A percentile compares a stretch with the other conserved stretches of the same genome.
Conservation (phyloP, 805 yeast species). For the Torulaspora quercuum region DNA sequence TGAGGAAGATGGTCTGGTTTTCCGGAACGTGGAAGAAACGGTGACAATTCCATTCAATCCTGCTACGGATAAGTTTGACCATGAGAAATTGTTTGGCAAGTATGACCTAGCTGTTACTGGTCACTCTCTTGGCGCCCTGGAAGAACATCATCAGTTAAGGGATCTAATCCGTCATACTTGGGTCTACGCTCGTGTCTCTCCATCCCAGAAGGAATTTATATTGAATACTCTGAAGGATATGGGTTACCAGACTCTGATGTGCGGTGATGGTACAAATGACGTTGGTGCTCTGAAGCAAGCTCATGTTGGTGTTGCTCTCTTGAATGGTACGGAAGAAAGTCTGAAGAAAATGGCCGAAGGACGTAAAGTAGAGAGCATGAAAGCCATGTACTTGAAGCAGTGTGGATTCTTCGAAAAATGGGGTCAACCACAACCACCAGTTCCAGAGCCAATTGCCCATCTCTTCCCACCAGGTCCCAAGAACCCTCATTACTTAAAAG, state of each 20-base stretch:
- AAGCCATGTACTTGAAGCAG: conserved; percentile 78
- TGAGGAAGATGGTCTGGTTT: conserved; percentile 53
- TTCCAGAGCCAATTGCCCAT: conserved; percentile 86
- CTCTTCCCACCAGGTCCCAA: conserved; percentile 92
- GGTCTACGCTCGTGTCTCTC: conserved; percentile 98
- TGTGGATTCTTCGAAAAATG: conserved; percentile 72
- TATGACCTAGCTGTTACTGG: conserved; percentile 93
- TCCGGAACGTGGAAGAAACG: conserved; percentile 84
- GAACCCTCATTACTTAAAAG: conserved; percentile 83
- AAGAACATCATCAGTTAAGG: conserved; percentile 63
- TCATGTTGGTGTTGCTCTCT: conserved; percentile 94
- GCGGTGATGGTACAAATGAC: conserved; percentile 99
- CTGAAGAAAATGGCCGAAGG: conserved; percentile 84
- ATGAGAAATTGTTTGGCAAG: conserved; percentile 51
- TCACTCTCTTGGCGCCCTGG: conserved; percentile 69
- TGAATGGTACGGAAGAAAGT: conserved; percentile 94
- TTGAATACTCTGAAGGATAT: conserved; percentile 76
- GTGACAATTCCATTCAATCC: conserved; percentile 64
- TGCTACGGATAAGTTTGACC: conserved; percentile 38
- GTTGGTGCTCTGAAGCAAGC: conserved; percentile 99
- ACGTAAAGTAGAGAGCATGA: conserved; percentile 60
- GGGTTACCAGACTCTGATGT: conserved; percentile 94
- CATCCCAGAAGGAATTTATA: conserved; percentile 89
- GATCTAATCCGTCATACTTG: conserved; percentile 83
- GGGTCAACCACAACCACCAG: conserved; percentile 80